Percentiles rank a stretch among this genome's conserved stretches.
These are phyloP conservation scores for Tagetes erecta DNA, from an alignment of 129 eudicot species.

Conservation along the genomic window DNA sequence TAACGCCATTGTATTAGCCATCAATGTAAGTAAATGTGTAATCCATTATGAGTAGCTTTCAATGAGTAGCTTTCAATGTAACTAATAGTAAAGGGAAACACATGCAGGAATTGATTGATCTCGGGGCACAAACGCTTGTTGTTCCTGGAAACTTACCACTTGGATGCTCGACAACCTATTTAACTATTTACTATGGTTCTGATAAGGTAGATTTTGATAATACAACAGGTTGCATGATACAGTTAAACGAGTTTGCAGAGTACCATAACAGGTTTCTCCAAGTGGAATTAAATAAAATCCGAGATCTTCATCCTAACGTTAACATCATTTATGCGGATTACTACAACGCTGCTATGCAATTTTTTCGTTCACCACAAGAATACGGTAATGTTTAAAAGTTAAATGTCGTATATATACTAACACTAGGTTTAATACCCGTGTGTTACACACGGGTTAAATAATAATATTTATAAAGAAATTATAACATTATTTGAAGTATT, in stretches of 20 bases:
- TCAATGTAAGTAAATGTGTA: neutral
- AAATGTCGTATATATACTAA: neutral
- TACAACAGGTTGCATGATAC: constrained; percentile 45
- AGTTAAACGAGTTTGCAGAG: constrained; percentile 41
- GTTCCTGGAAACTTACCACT: constrained; percentile 69
- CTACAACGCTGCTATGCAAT: constrained; percentile 50
- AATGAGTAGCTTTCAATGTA: neutral
- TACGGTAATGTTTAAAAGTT: constrained; percentile 39
- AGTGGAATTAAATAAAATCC: constrained; percentile 32
- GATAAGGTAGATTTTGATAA: constrained; percentile 40
- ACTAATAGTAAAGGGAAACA: neutral
- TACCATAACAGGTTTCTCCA: constrained; percentile 50
- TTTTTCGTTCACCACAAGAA: constrained; percentile 41
- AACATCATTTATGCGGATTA: constrained; percentile 56
- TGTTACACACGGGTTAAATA: no score
- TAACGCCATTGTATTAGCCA: neutral
- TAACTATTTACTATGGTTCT: constrained; percentile 37
- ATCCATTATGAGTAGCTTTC: neutral
- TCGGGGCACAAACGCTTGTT: constrained; percentile 53
- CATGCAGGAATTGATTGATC: constrained; percentile 45
- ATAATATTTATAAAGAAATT: no score
- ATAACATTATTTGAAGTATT: no score
- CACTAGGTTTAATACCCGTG: no score
- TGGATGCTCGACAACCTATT: constrained; percentile 54
- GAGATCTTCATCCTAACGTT: constrained; percentile 43